phyloP scores from a whole-genome alignment of 371 early-diverging fungal species.

The Neoconidiobolus thromboides region DNA sequence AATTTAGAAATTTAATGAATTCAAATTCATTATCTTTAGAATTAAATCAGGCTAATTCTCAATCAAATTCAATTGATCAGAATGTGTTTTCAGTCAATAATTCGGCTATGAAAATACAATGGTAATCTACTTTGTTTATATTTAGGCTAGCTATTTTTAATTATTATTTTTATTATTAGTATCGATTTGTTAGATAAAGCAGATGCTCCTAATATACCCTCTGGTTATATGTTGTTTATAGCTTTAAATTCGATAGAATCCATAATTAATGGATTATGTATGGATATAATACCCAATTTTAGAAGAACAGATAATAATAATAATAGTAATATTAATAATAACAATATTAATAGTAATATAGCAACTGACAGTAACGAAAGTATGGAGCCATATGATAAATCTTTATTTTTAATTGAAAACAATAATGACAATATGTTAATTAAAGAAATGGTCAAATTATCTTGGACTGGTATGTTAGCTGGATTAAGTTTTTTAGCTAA shows the following conservation, averaged over 20 bases:
- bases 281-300: too few relatives aligned
- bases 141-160: neutral
- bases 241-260: slow-evolving; percentile 42
- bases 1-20: slow-evolving; percentile 14
- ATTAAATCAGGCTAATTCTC: slow-evolving; percentile 16
- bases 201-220: slow-evolving; percentile 74
- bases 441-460: slow-evolving; percentile 44
- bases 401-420: too few relatives aligned
- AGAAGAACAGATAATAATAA: too few relatives aligned
- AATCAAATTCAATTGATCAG: slow-evolving; percentile 3
- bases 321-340: too few relatives aligned
- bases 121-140: slow-evolving; percentile 19
- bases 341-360: too few relatives aligned
- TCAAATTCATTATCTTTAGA: slow-evolving; percentile 18
- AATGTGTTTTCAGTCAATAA: slow-evolving; percentile 21
- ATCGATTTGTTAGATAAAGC: slow-evolving; percentile 82
- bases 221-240: slow-evolving; percentile 66
- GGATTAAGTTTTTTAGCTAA: slow-evolving; percentile 57
- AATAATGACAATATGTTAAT: neutral
- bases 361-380: too few relatives aligned
- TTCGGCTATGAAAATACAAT: slow-evolving; percentile 52
- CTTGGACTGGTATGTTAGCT: slow-evolving; percentile 71
- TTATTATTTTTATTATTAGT: slow-evolving; percentile 13
- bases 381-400: too few relatives aligned
- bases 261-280: slow-evolving; percentile 41